Evolutionary conservation across 352 stramenopile species (phyloP), one percentile per base, ranked within the genome.

Genomic region (Thalassiosira ordinaria): DNA sequence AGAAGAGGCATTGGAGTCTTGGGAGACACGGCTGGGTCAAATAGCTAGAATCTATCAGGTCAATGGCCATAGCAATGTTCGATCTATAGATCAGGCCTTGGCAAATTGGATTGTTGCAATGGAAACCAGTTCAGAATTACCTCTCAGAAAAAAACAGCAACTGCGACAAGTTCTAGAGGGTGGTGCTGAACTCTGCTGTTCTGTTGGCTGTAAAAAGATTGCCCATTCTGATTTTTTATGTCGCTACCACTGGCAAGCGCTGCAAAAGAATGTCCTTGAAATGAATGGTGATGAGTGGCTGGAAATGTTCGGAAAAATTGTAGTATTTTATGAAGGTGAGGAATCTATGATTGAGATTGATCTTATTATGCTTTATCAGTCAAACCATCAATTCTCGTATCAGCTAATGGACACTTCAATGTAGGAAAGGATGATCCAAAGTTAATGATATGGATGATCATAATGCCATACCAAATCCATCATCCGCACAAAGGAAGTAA

Each of bases 381-480:
- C 47, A 14, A 14, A 14, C 47, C 14, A 14, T 56, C 14, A 8
- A 56, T 27, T 56, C 18, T 56, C 47, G 5, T 56, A 14, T 27
- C 20, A 62, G 52, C 26, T 33, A 27, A 62, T 62, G 52, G 52
- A 6, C 52, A 62, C 20, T 62, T 9, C 52, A 14, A 62, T 35
- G 52, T 62, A 33, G 16, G 52, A 18, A 14, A 62, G 33, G 52
- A 22, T 31, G 33, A 62, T 62, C 8, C 20, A 6, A 26, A 31
- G 20, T 62, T 62, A 22, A 62, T 35, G 33, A 26, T 62, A 18
- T 62, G 52, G 52, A 37, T 62, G 14, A 11, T 13, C 33, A 22
- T 35, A 18, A 31, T 62, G 16, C 52, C 26, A 62, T 2, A 31
- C 20, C 20, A 6, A 22, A 41, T 11, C 33, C 11, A 41, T 41